Base-by-base conservation (phyloP, 2,329 filamentous ascomycete species). In the Calonectria hongkongensis region DNA sequence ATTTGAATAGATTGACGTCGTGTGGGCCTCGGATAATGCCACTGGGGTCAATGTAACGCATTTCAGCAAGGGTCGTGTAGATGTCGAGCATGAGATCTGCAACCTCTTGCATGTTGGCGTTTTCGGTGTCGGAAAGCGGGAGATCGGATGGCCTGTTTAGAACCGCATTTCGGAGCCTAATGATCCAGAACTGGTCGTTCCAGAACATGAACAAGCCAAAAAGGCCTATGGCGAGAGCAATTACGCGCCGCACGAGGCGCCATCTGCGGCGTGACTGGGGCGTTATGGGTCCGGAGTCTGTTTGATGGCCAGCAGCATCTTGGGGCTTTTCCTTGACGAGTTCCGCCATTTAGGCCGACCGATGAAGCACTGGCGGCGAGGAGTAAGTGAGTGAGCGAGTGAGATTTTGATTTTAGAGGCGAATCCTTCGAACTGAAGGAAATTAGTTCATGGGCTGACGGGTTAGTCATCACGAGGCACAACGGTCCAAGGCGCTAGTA, bases 51-150 rank as follows among this genome's bases (percentile, higher is more conserved):
- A 70, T 47, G 36, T 47, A 70, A 15, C 48, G 50, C 58, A 70
- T 54, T 16, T 54, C 36, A 0, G 60, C 50, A 16, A 66, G 48
- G 6, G 68, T 66, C 4, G 47, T 45, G 28, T 70, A 70, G 25
- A 70, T 66, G 21, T 36, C 50, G 5, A 66, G 60, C 50, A 70
- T 47, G 36, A 54, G 56, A 7, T 27, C 15, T 25, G 67, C 67
- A 27, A 69, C 47, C 15, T 69, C 67, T 4, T 69, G 25, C 13
- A 69, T 58, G 18, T 45, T 28, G 4, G 67, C 58, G 25, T 39
- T 45, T 13, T 64, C 33, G 10, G 1, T 16, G 15, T 9, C 6
- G 2, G 64, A 56, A 21, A 39, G 16, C 2, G 41, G 54, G 9
- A 27, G n/a, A 16, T 13, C 21, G 25, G 54, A 25, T 12, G 54